Base-by-base conservation (phyloP, 2,329 filamentous ascomycete genomes). In the Hypoxylon sp. region DNA sequence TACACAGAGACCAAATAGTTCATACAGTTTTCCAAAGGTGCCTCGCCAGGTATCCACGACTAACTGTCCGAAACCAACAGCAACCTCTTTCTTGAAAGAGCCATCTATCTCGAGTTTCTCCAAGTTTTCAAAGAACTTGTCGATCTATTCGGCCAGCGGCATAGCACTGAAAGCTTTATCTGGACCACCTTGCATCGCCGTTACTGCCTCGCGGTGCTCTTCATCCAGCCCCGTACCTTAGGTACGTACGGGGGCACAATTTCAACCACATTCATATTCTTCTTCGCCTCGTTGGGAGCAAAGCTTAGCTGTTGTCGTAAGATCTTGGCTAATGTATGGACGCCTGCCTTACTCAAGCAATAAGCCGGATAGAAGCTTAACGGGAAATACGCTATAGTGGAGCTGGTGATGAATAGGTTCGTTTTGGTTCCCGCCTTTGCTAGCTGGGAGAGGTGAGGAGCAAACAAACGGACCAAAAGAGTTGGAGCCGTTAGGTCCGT, bases 231-330 rank as follows among this genome's bases (percentile, higher is more conserved):
- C 75, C 0, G 80, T 81, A 28, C 76, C 77, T n/a, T n/a, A n/a
- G n/a, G n/a, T 2, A 79, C 76, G 63, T 80, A 80, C 6, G 79
- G 79, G 3, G 79, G 78, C 1, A 74, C 75, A n/a, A 81, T 70
- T 60, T 80, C 78, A 6, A 78, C 70, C 10, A 80, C 70, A n/a
- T 73, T 73, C 43, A 80, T 68, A 55, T 76, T 79, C 25, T 52
- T 34, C 14, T 30, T 51, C 2, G 23, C 60, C 5, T 32, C 48
- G n/a, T 48, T 52, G 10, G 21, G 14, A 65, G 74, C 49, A 21
- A 60, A 72, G 2, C 58, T 63, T 0, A 80, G 61, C 52, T 78
- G 73, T 14, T 73, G 61, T 0, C 77, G 66, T 5, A 80, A 61
- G 3, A 68, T 55, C 14, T 78, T 75, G 14, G 69, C 67, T 56